Conservation (phyloP, 2,329 filamentous ascomycete genomes). For the Fusarium longipes region DNA sequence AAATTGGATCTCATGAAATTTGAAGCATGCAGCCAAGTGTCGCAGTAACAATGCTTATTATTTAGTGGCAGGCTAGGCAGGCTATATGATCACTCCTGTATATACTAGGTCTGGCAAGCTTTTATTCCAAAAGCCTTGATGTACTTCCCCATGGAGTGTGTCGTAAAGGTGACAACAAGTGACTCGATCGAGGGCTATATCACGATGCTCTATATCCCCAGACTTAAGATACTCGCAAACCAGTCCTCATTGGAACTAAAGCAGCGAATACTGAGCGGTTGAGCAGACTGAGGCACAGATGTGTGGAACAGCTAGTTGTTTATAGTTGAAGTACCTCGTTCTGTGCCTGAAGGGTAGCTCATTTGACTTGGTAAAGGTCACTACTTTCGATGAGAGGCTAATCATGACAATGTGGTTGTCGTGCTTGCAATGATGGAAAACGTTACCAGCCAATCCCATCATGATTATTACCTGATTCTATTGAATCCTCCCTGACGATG, state of each 20-base stretch:
- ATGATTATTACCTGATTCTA: no score
- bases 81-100: slow-evolving; percentile 6
- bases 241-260: neutral
- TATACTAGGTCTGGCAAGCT: slow-evolving; percentile 7
- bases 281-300: neutral
- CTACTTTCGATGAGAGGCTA: neutral
- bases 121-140: neutral
- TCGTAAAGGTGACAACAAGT: neutral
- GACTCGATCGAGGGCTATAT: neutral
- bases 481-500: neutral
- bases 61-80: no score
- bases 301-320: neutral
- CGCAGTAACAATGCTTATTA: neutral
- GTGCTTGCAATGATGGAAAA: neutral
- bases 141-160: neutral
- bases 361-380: neutral
- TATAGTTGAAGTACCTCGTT: neutral
- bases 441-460: neutral
- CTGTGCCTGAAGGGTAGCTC: neutral
- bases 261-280: neutral
- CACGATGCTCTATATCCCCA: neutral
- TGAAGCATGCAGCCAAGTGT: slow-evolving; percentile 15
- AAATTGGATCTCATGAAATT: slow-evolving; percentile 16
- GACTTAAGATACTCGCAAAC: slow-evolving; percentile 3
- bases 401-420: neutral